Evolutionary conservation across 1,139 yeast species (phyloP).

Genomic region (Kazachstania sp.): DNA sequence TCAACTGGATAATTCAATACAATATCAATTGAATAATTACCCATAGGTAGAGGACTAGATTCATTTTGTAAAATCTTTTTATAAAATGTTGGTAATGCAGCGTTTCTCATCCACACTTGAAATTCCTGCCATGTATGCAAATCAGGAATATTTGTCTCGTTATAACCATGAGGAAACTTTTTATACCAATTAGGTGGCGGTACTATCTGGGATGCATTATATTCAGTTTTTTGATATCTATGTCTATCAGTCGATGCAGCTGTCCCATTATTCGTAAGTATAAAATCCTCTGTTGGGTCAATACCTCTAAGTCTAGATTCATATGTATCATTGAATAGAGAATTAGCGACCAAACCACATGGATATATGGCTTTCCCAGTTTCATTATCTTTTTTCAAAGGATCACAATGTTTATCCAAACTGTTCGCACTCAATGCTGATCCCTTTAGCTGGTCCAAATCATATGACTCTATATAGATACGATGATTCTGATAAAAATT

Average conservation of each 20-base stretch:
- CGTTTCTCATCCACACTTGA: slow-evolving; percentile 97
- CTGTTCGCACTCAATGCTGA: slow-evolving; percentile 40
- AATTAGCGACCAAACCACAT: slow-evolving; percentile 92
- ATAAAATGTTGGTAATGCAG: slow-evolving; percentile 80
- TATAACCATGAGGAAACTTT: slow-evolving; percentile 79
- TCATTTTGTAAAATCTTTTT: slow-evolving; percentile 79
- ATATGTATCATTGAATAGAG: slow-evolving; percentile 82
- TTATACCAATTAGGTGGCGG: slow-evolving; percentile 96
- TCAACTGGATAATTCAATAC: slow-evolving; percentile 86
- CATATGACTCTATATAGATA: slow-evolving; percentile 64
- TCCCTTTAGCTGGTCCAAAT: slow-evolving; percentile 56
- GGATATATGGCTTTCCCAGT: slow-evolving; percentile 56
- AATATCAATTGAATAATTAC: slow-evolving; percentile 62
- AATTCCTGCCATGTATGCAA: slow-evolving; percentile 67
- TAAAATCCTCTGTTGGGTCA: slow-evolving; percentile 42
- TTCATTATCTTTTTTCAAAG: slow-evolving; percentile 47
- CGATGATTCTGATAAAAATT: slow-evolving; percentile 73
- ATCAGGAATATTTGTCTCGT: slow-evolving; percentile 75
- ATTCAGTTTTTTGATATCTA: slow-evolving; percentile 71
- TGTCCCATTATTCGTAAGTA: slow-evolving; percentile 59
- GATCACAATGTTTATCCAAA: slow-evolving; percentile 61
- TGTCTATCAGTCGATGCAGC: slow-evolving; percentile 79
- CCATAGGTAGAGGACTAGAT: slow-evolving; percentile 43
- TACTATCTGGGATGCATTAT: slow-evolving; percentile 60
- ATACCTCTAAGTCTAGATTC: slow-evolving; percentile 26